These are phyloP conservation scores for Corymbia calophylla DNA, from an alignment of 441 rosid species.

Conservation along the genomic window DNA sequence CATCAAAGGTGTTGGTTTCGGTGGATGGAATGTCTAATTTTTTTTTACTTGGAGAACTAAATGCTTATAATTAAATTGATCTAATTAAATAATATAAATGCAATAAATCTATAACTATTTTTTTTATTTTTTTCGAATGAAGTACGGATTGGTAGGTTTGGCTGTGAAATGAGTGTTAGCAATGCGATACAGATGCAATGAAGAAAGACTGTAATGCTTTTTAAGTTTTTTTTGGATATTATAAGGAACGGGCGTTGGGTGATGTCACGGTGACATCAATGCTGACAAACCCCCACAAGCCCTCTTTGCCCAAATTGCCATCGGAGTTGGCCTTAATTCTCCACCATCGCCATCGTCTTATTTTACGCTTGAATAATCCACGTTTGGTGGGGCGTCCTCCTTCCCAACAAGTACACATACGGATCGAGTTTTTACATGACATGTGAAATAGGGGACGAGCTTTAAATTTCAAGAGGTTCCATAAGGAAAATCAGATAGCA, in stretches of 20 bases:
- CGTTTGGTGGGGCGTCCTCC: neutral
- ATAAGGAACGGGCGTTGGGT: neutral
- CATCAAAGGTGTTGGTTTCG: no score
- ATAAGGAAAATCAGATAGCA: neutral
- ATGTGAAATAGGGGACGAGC: neutral
- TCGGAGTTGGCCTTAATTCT: neutral
- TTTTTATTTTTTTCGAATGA: no score
- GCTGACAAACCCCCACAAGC: neutral
- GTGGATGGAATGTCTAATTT: no score
- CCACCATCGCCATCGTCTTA: neutral
- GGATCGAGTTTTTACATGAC: neutral
- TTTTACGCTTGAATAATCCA: neutral
- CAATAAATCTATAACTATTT: no score
- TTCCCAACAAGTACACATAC: neutral
- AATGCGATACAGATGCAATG: neutral
- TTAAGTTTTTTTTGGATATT: neutral
- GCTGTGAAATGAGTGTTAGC: neutral
- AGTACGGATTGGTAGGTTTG: neutral
- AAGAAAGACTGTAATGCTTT: neutral
- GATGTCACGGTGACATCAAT: neutral
- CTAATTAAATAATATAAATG: no score
- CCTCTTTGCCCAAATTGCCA: neutral
- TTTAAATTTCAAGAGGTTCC: neutral
- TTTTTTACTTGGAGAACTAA: no score
- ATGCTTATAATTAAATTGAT: no score